Evolutionary conservation across 176 grass and related monocot genomes (phyloP).

Genomic region (Hyparrhenia diplandra): DNA sequence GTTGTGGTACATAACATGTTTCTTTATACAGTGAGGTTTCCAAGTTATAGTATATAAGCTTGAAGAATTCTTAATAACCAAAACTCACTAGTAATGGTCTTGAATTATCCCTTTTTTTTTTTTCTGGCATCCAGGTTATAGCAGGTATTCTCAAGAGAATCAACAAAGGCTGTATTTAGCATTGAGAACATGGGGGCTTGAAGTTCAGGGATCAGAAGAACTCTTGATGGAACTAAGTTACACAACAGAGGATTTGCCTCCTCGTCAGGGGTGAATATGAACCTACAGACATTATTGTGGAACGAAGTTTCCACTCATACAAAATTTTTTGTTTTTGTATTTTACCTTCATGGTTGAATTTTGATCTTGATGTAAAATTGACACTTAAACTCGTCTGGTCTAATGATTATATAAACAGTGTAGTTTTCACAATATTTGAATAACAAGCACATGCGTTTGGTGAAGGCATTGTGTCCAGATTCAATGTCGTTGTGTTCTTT

Average conservation of each 20-base stretch:
- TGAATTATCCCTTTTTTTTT: not conserved
- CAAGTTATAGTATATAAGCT: not conserved
- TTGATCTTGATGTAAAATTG: not conserved
- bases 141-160: constrained; percentile 93
- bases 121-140: constrained; percentile 59
- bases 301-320: not conserved
- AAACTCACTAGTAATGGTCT: not conserved
- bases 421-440: not conserved
- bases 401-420: not conserved
- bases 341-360: not conserved
- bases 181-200: constrained; percentile 84
- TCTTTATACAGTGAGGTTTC: not conserved
- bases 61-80: not conserved
- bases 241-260: not conserved
- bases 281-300: not conserved
- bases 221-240: not conserved
- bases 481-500: not conserved
- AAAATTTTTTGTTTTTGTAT: not conserved
- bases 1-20: too few species aligned
- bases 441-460: not conserved
- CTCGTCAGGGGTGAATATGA: not conserved
- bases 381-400: constrained; percentile 2
- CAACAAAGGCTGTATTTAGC: constrained; percentile 62
- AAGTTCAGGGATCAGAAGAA: not conserved
- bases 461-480: not conserved